These are phyloP conservation scores for Pseudogymnoascus sp. DNA, from an alignment of 2,329 filamentous ascomycete genomes.

Conservation along the genomic window DNA sequence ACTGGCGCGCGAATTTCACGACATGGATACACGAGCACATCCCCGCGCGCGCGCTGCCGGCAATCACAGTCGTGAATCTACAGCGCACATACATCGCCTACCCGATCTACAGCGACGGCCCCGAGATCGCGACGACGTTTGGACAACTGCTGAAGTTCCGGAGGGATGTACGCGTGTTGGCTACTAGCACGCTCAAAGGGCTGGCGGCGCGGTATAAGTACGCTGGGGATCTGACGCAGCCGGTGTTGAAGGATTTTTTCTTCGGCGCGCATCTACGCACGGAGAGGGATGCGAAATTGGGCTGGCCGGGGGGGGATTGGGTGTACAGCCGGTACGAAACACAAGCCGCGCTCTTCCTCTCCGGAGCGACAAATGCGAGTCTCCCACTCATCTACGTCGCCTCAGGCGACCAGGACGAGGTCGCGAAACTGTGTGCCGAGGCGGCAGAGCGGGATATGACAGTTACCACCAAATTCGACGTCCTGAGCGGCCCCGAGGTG, in stretches of 20 bases:
- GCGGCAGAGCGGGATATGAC: slow-evolving; percentile 8
- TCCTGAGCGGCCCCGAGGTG: not conserved
- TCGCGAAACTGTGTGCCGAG: slow-evolving; percentile 10
- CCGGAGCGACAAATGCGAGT: slow-evolving; percentile 7
- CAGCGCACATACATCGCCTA: slow-evolving; percentile 33
- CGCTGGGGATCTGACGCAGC: slow-evolving; percentile 23
- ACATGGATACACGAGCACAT: slow-evolving; percentile 18
- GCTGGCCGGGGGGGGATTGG: slow-evolving; percentile 22
- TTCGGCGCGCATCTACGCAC: slow-evolving; percentile 34
- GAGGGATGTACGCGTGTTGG: slow-evolving; percentile 22
- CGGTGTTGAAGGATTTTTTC: slow-evolving; percentile 18
- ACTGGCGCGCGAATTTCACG: slow-evolving; percentile 20
- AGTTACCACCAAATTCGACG: slow-evolving; percentile 12
- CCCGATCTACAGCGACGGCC: slow-evolving; percentile 30
- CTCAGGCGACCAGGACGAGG: slow-evolving; percentile 11
- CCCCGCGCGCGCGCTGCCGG: slow-evolving; percentile 12
- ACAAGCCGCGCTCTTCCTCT: slow-evolving; percentile 9
- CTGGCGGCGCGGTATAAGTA: slow-evolving; percentile 25
- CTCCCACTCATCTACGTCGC: slow-evolving; percentile 15
- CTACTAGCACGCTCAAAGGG: slow-evolving; percentile 27
- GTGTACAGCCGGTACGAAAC: slow-evolving; percentile 20
- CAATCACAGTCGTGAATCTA: slow-evolving; percentile 16
- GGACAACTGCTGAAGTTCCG: slow-evolving; percentile 33
- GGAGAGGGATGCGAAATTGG: slow-evolving; percentile 27
- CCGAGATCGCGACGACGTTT: slow-evolving; percentile 30